phyloP scores from a whole-genome alignment of 495 filamentous ascomycete genomes.

The Acidiella bohemica region DNA sequence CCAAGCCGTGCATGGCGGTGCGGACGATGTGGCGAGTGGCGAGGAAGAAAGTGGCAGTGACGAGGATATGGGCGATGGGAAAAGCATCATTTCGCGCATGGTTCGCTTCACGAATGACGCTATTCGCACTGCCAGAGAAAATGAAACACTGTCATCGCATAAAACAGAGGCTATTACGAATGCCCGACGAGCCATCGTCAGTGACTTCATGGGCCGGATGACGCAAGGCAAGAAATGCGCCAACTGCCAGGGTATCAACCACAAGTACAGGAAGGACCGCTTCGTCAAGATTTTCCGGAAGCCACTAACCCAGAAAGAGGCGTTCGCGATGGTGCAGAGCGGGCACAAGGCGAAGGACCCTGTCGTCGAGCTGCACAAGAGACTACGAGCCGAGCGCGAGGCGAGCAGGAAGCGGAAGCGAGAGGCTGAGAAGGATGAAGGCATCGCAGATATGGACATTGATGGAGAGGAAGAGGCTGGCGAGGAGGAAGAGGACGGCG shows the following conservation, averaged over 20 bases:
- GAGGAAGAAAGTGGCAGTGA: constrained; percentile 42
- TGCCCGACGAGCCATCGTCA: constrained; percentile 58
- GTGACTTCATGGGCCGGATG: constrained; percentile 64
- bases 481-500: constrained; percentile 29
- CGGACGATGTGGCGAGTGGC: constrained; percentile 26
- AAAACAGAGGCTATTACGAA: constrained; percentile 75
- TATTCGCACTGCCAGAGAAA: constrained; percentile 39
- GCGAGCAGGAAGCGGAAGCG: constrained; percentile 17
- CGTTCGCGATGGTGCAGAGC: constrained; percentile 54
- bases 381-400: constrained; percentile 13
- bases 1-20: constrained; percentile 11
- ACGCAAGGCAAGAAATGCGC: constrained; percentile 50
- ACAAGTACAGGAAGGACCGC: constrained; percentile 69
- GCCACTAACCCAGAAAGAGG: constrained; percentile 53
- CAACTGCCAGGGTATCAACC: constrained; percentile 52
- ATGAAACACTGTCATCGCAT: constrained; percentile 40
- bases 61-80: constrained; percentile 41
- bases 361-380: constrained; percentile 28
- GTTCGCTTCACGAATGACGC: constrained; percentile 55
- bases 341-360: constrained; percentile 57
- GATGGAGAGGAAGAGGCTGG: constrained; percentile 33
- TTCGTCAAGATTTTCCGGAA: constrained; percentile 90
- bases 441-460: constrained; percentile 51
- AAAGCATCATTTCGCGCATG: constrained; percentile 51
- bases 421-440: constrained; percentile 59